Evolutionary conservation across 805 yeast species (phyloP), one percentile per base, ranked within the genome.

Genomic region (Yamadazyma tumulicola): DNA sequence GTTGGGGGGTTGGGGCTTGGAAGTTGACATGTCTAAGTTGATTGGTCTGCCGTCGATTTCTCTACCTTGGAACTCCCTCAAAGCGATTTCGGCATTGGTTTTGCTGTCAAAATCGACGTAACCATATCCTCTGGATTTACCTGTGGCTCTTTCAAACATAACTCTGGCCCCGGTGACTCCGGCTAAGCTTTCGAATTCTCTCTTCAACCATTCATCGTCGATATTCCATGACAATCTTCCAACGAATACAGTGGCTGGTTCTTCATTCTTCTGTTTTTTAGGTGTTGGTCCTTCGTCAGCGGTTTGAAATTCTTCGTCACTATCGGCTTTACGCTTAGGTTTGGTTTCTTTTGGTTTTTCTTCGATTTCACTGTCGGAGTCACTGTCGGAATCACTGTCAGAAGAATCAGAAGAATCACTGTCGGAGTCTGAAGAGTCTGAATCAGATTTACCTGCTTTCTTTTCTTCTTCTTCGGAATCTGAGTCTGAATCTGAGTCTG

Each of bases 41-140:
- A 93, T 77, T 59, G 94, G 86, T 76, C 98, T 84, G 53, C 98
- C 97, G 53, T 93, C 98, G 49, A 93, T 82, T 71, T 91, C 97
- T 60, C 74, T 79, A 58, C 95, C 97, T 69, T 88, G 95, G 77
- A 73, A 75, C 59, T 81, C 85, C 43, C 70, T 69, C 42, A 91
- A 63, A 7, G 97, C 97, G 64, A 81, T 82, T 63, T 86, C 88
- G 48, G 97, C 98, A 42, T 70, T 71, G 18, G 76, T 75, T 55
- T 77, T 78, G 53, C 74, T 66, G 51, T 78, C 87, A 58, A 93
- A 93, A 62, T 93, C 98, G 63, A 93, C 96, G 69, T 93, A 93
- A 61, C 95, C 95, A 75, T 85, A 91, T 64, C 98, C 98, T 75
- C 91, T 82, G 37, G 96, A 87, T 69, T 86, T 85, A 52, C 89